Percentiles rank a stretch among this genome's conserved stretches.
Evolutionary conservation across 2,329 filamentous ascomycete genomes (phyloP).

Genomic region (Leptographium procerum): DNA sequence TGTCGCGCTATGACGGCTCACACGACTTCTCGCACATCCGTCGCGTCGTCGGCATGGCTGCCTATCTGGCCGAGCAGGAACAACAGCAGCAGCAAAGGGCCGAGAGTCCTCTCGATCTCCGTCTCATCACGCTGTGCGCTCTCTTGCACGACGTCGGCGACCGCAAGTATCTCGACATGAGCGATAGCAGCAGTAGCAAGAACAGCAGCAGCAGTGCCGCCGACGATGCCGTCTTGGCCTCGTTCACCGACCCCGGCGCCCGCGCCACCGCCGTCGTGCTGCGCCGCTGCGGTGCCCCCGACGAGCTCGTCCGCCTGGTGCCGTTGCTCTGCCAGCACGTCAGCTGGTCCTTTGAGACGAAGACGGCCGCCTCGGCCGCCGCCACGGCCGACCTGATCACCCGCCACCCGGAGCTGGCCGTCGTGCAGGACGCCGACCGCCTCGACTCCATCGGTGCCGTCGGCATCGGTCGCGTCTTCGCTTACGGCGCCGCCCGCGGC

Average conservation of each 20-base stretch:
- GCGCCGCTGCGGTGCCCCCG: slow-evolving; percentile 32
- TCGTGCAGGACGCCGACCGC: slow-evolving; percentile 87
- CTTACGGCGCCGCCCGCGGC: slow-evolving; percentile 57
- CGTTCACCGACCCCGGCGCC: slow-evolving; percentile 3
- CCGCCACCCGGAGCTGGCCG: slow-evolving; percentile 59
- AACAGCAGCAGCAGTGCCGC: slow-evolving; percentile 28
- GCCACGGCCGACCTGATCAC: slow-evolving; percentile 50
- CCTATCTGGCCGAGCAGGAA: slow-evolving; percentile 47
- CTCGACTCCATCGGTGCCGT: slow-evolving; percentile 85
- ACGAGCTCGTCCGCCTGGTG: slow-evolving; percentile 39
- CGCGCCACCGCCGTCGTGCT: slow-evolving; percentile 8
- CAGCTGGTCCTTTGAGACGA: slow-evolving; percentile 64
- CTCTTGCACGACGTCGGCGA: slow-evolving; percentile 85
- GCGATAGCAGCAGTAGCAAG: slow-evolving; percentile 51
- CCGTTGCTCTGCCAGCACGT: slow-evolving; percentile 53
- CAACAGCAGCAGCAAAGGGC: slow-evolving; percentile 24
- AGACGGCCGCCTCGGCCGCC: slow-evolving; percentile 53
- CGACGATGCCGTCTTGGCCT: neutral
- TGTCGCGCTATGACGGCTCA: slow-evolving; percentile 69
- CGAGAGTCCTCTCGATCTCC: slow-evolving; percentile 28
- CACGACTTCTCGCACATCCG: slow-evolving; percentile 81
- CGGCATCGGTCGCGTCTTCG: slow-evolving; percentile 68
- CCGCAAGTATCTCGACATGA: slow-evolving; percentile 59
- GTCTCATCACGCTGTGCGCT: slow-evolving; percentile 55
- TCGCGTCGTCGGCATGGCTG: slow-evolving; percentile 65